Conservation (phyloP, 2,329 filamentous ascomycete species). For the Fusarium bactridioides region DNA sequence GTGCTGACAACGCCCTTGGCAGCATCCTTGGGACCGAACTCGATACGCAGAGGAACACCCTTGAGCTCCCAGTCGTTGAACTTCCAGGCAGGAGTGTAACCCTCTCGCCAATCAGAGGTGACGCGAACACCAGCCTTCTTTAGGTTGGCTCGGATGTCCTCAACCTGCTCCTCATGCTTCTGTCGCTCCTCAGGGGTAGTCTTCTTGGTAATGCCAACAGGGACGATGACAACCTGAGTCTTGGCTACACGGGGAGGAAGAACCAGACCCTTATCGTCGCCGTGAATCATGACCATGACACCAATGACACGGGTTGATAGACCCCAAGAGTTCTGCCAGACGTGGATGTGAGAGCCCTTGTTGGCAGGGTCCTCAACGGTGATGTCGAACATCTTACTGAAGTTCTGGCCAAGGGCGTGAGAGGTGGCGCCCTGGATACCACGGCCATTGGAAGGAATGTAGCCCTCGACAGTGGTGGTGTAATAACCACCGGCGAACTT, state of each 20-base stretch:
- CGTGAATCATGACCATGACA: constrained; percentile 98
- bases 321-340: constrained; percentile 99
- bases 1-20: constrained; percentile 85
- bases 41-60: constrained; percentile 90
- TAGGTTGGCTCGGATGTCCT: constrained; percentile 73
- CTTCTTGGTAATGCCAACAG: constrained; percentile 92
- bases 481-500: constrained; percentile 97
- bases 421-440: constrained; percentile 97
- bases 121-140: constrained; percentile 78
- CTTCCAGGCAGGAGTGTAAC: constrained; percentile 95
- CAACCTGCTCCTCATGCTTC: constrained; percentile 78
- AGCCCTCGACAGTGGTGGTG: constrained; percentile 96
- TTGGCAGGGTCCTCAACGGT: constrained; percentile 91
- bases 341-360: constrained; percentile 80
- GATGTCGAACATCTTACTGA: constrained; percentile 99
- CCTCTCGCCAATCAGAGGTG: constrained; percentile 85
- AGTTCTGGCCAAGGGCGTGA: constrained; percentile 95
- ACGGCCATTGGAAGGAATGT: constrained; percentile 93
- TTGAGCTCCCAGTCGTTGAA: constrained; percentile 99
- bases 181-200: constrained; percentile 80
- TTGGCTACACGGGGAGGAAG: constrained; percentile 91
- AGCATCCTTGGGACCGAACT: constrained; percentile 95
- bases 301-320: constrained; percentile 96
- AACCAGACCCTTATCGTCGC: constrained; percentile 93
- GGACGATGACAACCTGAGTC: constrained; percentile 85